phyloP scores from a whole-genome alignment of 2,329 filamentous ascomycete genomes.

The Aspergillus japonicus region DNA sequence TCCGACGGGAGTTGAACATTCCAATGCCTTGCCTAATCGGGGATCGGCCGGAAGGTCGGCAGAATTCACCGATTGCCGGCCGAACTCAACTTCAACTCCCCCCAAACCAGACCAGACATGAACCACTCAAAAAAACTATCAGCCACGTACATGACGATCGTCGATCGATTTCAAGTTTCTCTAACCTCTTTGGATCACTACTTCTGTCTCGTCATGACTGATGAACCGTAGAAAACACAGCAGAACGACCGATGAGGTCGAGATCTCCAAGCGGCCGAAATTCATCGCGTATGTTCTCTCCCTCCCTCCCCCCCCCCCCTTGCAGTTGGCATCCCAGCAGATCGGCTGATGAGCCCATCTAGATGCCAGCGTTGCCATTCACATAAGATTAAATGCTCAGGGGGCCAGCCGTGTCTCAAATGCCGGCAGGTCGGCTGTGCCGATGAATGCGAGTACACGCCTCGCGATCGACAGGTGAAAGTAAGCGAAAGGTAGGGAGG shows the following conservation, averaged over 20 bases:
- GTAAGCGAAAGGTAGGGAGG: conserved; percentile 35
- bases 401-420: conserved; percentile 44
- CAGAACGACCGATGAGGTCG: conserved; percentile 11
- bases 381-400: conserved; percentile 51
- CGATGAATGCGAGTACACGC: conserved; percentile 41
- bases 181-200: no score
- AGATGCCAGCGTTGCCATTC: conserved; percentile 47
- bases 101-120: background rate
- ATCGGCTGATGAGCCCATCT: background rate
- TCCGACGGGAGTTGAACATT: no score
- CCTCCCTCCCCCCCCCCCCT: background rate
- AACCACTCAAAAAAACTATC: no score
- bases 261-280: conserved; percentile 26
- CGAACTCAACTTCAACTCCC: background rate
- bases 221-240: conserved; percentile 18
- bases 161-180: no score
- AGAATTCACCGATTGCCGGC: background rate
- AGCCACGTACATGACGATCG: no score
- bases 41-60: background rate
- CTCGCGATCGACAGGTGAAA: conserved; percentile 45
- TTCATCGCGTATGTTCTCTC: conserved; percentile 31
- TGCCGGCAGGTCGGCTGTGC: conserved; percentile 40
- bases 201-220: conserved; percentile 4
- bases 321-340: background rate
- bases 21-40: background rate